Evolutionary conservation across 2,329 filamentous ascomycete genomes (phyloP).

Genomic region (Magnaporthiopsis poae): DNA sequence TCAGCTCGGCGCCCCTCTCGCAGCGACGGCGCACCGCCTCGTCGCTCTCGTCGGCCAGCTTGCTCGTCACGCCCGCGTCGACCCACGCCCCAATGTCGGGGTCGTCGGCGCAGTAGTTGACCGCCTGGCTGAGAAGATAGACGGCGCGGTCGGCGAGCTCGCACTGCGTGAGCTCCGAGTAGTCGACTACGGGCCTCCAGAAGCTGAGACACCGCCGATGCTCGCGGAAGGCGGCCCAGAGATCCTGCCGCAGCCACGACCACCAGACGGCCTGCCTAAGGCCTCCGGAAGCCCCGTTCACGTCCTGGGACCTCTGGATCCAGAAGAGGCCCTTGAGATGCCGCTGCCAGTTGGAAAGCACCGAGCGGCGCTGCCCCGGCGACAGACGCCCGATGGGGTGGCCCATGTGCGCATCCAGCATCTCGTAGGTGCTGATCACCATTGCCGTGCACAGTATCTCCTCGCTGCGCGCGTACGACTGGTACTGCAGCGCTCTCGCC

Average conservation of each 20-base stretch:
- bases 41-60: neutral
- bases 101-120: slow-evolving; percentile 31
- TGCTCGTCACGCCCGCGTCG: no score
- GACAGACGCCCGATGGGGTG: neutral
- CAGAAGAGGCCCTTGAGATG: slow-evolving; percentile 57
- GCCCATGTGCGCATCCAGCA: slow-evolving; percentile 37
- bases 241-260: slow-evolving; percentile 57
- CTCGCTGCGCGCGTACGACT: slow-evolving; percentile 45
- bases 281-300: slow-evolving; percentile 48
- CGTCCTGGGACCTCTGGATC: slow-evolving; percentile 53
- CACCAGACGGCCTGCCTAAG: slow-evolving; percentile 53
- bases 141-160: slow-evolving; percentile 40
- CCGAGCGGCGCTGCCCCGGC: neutral
- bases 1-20: slow-evolving; percentile 12
- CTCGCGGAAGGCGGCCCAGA: slow-evolving; percentile 55
- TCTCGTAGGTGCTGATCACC: slow-evolving; percentile 54
- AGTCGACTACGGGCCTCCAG: slow-evolving; percentile 39
- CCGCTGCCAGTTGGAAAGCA: slow-evolving; percentile 38
- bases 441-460: slow-evolving; percentile 51
- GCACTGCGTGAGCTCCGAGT: slow-evolving; percentile 32
- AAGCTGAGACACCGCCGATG: slow-evolving; percentile 46
- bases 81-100: neutral
- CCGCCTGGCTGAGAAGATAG: slow-evolving; percentile 41
- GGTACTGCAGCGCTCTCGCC: slow-evolving; percentile 47
- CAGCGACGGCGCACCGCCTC: neutral